A percentile compares a stretch with the other conserved stretches of the same genome.
These are phyloP conservation scores for Penicillium pancosmium DNA, from an alignment of 495 filamentous ascomycete genomes.

Conservation along the genomic window DNA sequence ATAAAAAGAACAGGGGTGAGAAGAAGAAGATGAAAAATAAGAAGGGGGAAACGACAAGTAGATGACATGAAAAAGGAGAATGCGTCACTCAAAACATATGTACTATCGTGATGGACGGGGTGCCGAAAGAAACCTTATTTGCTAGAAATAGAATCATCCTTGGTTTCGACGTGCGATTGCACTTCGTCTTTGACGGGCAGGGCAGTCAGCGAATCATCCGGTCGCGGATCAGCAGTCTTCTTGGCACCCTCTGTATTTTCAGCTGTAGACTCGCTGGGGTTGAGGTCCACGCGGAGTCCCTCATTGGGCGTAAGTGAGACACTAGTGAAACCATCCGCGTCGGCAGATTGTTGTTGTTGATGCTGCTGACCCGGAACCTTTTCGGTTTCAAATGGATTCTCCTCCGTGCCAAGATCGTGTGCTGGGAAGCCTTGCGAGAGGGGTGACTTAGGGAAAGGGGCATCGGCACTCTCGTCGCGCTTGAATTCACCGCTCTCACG, in stretches of 20 bases:
- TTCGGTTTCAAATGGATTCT: background rate
- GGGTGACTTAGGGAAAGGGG: slow-evolving; percentile 38
- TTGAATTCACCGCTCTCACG: slow-evolving; percentile 44
- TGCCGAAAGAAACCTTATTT: background rate
- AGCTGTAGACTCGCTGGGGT: slow-evolving; percentile 7
- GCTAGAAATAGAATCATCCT: slow-evolving; percentile 3
- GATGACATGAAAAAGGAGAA: background rate
- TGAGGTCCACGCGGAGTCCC: slow-evolving; percentile 15
- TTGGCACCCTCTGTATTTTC: background rate
- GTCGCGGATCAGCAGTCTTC: background rate
- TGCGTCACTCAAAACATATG: background rate
- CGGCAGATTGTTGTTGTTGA: background rate
- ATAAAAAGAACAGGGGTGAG: background rate
- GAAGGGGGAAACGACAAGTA: background rate
- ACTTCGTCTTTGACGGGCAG: slow-evolving; percentile 14
- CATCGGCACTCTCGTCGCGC: slow-evolving; percentile 24
- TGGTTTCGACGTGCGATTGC: background rate
- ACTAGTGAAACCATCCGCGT: slow-evolving; percentile 26
- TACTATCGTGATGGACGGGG: background rate
- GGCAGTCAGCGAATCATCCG: slow-evolving; percentile 6
- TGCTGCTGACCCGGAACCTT: background rate
- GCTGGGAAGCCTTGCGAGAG: slow-evolving; percentile 36
- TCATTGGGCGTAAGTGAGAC: slow-evolving; percentile 23
- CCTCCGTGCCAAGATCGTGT: slow-evolving; percentile 12
- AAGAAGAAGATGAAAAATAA: background rate